A percentile compares a stretch with the other conserved stretches of the same genome.
These are phyloP conservation scores for Candida peoriensis DNA, from an alignment of 805 yeast genomes.

Conservation along the genomic window DNA sequence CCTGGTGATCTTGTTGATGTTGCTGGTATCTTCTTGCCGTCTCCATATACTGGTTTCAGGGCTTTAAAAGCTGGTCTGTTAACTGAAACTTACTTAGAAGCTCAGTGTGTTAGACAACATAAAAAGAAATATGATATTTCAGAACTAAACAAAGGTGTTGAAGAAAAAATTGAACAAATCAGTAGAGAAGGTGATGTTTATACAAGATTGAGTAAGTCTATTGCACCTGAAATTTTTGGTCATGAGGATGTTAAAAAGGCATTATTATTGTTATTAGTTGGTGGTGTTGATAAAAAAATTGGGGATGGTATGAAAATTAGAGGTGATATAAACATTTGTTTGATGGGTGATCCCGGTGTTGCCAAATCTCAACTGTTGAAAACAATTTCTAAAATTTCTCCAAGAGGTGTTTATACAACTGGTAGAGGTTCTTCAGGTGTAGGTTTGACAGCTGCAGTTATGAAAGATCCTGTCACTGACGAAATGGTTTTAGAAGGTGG, in stretches of 20 bases:
- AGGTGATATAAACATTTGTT: conserved; percentile 92
- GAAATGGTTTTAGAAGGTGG: conserved; percentile 99
- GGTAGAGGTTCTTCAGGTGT: conserved; percentile 99
- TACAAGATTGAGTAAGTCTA: conserved; percentile 74
- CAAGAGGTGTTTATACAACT: conserved; percentile 94
- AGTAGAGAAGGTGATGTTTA: conserved; percentile 66
- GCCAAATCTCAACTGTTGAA: conserved; percentile 96
- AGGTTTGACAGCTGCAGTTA: conserved; percentile 97
- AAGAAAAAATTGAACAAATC: conserved; percentile 49
- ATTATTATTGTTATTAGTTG: conserved; percentile 73
- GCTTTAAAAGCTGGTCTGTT: conserved; percentile 90
- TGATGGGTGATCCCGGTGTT: conserved; percentile 99
- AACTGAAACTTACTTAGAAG: conserved; percentile 90
- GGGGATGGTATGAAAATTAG: conserved; percentile 97
- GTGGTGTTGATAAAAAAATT: conserved; percentile 92
- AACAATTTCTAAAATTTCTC: conserved; percentile 87
- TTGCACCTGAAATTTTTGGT: conserved; percentile 97
- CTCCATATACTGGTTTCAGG: conserved; percentile 92
- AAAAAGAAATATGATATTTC: conserved; percentile 77
- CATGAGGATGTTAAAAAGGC: conserved; percentile 93
- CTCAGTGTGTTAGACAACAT: conserved; percentile 81
- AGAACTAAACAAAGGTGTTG: conserved; percentile 52
- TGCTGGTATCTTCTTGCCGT: conserved; percentile 87
- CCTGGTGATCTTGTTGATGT: conserved; percentile 97
- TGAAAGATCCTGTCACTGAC: conserved; percentile 98